Base-by-base conservation (phyloP, 2,329 filamentous ascomycete species). In the Aspergillus caelatus region DNA sequence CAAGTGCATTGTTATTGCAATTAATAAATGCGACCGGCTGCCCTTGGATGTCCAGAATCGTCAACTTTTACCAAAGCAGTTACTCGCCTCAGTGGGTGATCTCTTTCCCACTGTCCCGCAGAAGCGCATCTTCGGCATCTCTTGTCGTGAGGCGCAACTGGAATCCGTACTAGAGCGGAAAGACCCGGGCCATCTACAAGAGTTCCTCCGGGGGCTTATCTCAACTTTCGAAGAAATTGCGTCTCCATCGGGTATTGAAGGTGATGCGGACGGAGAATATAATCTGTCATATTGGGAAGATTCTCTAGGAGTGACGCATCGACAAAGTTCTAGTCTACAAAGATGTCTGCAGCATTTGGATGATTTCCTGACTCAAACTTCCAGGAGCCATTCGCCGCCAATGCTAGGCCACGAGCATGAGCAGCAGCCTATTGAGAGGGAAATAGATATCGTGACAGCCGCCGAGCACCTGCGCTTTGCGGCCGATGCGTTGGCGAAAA, bases 401-500 rank as follows among this genome's bases (percentile, higher is more conserved):
- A 63, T 68, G 61, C 55, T 61, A 57, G 61, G 65, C 63, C 65
- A 63, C 66, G 64, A 58, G 58, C 61, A 63, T 55, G 21, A 59
- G 55, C n/a, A 57, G 11, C 60, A 52, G 23, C 21, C 48, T 55
- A 32, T 62, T n/a, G 73, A 74, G 62, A 62, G 63, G 26, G 77
- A 78, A 39, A 82, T 91, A 9, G 95, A 98, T 74, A 89, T 97
- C 55, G 94, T 97, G 8, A 85, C 96, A 30, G 94, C 93, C 12
- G 95, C 95, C 0, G 95, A 99, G 78, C 88, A 94, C 74, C 83
- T 99, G 61, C 89, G 95, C 50, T 88, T 87, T 68, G 94, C 93
- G 14, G 93, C 92, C 0, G 87, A 89, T 58, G 89, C 88, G 66
- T 83, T 97, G n/a, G 91, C 93, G 2, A 88, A 89, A 62, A 96